phyloP scores from a whole-genome alignment of 345 rosid genomes.

The Citropsis articulata region DNA sequence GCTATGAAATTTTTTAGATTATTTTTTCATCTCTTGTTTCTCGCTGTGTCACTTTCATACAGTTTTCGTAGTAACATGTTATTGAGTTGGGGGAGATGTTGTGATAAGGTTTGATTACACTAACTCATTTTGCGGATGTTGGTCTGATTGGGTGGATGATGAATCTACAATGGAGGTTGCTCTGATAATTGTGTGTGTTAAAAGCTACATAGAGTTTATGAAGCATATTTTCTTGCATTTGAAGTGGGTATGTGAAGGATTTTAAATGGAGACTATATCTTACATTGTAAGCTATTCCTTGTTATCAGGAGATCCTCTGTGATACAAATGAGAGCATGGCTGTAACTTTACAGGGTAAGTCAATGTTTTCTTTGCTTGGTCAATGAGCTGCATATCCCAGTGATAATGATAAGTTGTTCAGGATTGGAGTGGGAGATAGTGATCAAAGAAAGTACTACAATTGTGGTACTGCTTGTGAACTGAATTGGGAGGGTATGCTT shows the following conservation, averaged over 20 bases:
- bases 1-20: background rate
- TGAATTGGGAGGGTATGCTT: background rate
- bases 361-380: conserved; percentile 60
- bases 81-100: background rate
- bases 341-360: conserved; percentile 45
- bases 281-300: background rate
- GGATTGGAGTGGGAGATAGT: conserved; percentile 24
- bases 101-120: background rate
- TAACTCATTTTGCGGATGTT: background rate
- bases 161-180: background rate
- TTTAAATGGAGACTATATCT: background rate
- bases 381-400: conserved; percentile 27
- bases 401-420: conserved; percentile 23
- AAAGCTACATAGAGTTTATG: background rate
- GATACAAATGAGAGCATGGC: conserved; percentile 58
- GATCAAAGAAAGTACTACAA: conserved; percentile 13
- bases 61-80: background rate
- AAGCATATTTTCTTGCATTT: background rate
- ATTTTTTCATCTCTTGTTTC: background rate
- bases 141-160: no score
- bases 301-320: conserved; percentile 50
- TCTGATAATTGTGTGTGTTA: background rate
- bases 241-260: background rate
- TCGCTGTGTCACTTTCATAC: background rate
- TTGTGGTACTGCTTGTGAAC: conserved; percentile 6